Conservation (phyloP, 2,329 filamentous ascomycete genomes). For the Passalora sequoiae region DNA sequence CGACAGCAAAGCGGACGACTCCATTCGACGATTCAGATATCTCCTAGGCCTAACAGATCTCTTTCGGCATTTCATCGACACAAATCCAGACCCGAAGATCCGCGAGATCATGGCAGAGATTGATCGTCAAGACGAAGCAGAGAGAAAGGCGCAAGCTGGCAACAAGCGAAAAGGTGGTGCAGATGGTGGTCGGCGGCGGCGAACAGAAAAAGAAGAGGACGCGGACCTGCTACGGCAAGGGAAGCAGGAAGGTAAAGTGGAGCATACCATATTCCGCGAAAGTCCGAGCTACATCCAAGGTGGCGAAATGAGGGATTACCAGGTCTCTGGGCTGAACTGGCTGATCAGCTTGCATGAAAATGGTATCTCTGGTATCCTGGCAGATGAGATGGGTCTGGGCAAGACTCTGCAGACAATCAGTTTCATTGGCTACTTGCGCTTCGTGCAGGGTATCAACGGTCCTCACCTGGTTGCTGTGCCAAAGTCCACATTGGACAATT, state of each 20-base stretch:
- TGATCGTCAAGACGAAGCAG: constrained; percentile 80
- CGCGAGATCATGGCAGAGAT: constrained; percentile 92
- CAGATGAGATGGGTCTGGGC: constrained; percentile 97
- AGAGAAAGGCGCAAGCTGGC: constrained; percentile 61
- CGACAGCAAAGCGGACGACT: constrained; percentile 96
- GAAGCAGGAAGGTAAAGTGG: constrained; percentile 70
- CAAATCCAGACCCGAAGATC: constrained; percentile 91
- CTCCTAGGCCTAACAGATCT: constrained; percentile 90
- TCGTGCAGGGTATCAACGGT: constrained; percentile 81
- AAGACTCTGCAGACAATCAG: constrained; percentile 98
- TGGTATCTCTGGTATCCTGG: constrained; percentile 94
- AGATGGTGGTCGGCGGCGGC: constrained; percentile 67
- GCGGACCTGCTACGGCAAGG: constrained; percentile 82
- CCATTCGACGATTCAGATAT: constrained; percentile 88
- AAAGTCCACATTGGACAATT: constrained; percentile 97
- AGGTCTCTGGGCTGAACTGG: constrained; percentile 94
- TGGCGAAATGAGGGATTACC: constrained; percentile 91
- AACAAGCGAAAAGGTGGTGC: constrained; percentile 79
- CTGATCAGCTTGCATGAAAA: constrained; percentile 96
- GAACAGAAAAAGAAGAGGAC: constrained; percentile 96
- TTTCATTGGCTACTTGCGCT: constrained; percentile 89
- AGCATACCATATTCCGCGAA: constrained; percentile 87
- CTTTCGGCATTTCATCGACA: constrained; percentile 98
- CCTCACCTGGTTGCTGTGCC: constrained; percentile 89
- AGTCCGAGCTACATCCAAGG: constrained; percentile 83